Evolutionary conservation across 306 rosid species (phyloP).

Genomic region (Fragaria vesca): DNA sequence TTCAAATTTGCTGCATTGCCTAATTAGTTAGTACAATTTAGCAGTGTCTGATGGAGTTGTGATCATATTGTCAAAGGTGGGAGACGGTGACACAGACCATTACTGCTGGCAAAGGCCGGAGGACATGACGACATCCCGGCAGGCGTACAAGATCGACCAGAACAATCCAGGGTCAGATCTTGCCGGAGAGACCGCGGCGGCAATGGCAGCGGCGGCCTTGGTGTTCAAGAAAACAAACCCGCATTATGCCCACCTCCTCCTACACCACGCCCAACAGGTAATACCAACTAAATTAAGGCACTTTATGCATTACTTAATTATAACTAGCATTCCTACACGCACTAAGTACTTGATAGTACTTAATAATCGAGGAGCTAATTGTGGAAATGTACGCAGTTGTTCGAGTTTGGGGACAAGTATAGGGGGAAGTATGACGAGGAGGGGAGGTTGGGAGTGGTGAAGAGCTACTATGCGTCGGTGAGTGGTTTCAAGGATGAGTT

Average conservation of each 20-base stretch:
- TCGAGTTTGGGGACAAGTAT: conserved; percentile 82
- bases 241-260: conserved; percentile 80
- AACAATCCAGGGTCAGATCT: conserved; percentile 92
- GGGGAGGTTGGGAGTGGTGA: conserved; percentile 70
- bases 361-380: neutral
- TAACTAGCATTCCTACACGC: neutral
- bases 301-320: neutral
- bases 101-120: conserved; percentile 98
- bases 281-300: no score
- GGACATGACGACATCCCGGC: conserved; percentile 97
- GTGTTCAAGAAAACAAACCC: conserved; percentile 78
- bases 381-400: conserved; percentile 47
- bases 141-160: conserved; percentile 83
- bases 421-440: conserved; percentile 74
- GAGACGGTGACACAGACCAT: conserved; percentile 97
- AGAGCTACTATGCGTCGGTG: conserved; percentile 98
- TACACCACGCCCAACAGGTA: conserved; percentile 90
- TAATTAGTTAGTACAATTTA: neutral
- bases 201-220: conserved; percentile 89
- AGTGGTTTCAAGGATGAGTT: conserved; percentile 94
- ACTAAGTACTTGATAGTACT: neutral
- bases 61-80: conserved; percentile 49
- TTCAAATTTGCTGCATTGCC: neutral
- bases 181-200: conserved; percentile 89
- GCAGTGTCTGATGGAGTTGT: neutral